These are phyloP conservation scores for Cercospora beticola DNA, from an alignment of 2,329 filamentous ascomycete genomes.

Conservation along the genomic window DNA sequence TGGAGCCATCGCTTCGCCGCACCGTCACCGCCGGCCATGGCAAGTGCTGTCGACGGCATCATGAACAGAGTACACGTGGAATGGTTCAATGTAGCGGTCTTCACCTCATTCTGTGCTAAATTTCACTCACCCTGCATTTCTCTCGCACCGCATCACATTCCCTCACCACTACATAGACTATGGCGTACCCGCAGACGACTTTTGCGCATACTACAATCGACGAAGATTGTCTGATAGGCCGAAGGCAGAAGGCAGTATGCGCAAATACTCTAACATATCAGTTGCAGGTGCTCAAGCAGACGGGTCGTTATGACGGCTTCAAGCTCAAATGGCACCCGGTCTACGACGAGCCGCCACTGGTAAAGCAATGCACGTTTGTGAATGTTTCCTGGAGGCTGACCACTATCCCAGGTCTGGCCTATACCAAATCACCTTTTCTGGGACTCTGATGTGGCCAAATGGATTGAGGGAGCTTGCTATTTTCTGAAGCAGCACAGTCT, in stretches of 20 bases:
- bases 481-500: constrained; percentile 49
- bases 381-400: not conserved
- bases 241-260: constrained; percentile 46
- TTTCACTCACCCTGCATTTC: not conserved
- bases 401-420: constrained; percentile 46
- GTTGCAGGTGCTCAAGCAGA: constrained; percentile 54
- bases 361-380: not conserved
- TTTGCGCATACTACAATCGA: constrained; percentile 36
- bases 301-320: constrained; percentile 57
- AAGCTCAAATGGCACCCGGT: constrained; percentile 57
- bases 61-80: not conserved
- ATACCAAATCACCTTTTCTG: constrained; percentile 61
- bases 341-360: constrained; percentile 52
- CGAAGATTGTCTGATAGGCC: constrained; percentile 38
- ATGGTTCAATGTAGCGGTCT: not conserved
- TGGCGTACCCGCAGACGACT: constrained; percentile 47
- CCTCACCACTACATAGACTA: constrained; percentile 1
- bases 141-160: not conserved
- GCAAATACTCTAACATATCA: constrained; percentile 52
- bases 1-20: not conserved
- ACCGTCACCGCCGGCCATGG: not conserved
- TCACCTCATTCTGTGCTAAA: not conserved
- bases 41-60: not conserved
- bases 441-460: constrained; percentile 60
- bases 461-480: constrained; percentile 64